Conservation (phyloP, 192 early-diverging fungal species). For the Rhizophagus clarus region DNA sequence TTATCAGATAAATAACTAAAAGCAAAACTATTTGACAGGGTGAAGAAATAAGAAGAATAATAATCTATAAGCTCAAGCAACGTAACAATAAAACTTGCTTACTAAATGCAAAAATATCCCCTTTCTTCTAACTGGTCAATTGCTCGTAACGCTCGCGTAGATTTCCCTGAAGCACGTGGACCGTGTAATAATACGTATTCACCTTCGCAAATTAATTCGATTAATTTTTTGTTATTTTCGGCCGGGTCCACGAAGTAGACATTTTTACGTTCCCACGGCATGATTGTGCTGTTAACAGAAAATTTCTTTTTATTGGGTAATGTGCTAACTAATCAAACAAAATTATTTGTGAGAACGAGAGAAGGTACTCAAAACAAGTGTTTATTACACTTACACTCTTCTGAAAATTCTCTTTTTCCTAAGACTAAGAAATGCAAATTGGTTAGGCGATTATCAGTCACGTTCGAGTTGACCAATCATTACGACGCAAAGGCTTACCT, state of each 20-base stretch:
- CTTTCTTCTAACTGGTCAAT: conserved; percentile 14
- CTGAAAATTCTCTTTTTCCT: not conserved
- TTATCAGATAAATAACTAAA: not conserved
- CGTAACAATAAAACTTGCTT: conserved; percentile 11
- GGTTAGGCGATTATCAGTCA: not conserved
- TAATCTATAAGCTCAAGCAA: not conserved
- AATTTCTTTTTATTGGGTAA: conserved; percentile 14
- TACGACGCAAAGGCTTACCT: too few species aligned
- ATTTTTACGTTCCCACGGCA: not conserved
- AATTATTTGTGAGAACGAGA: not conserved
- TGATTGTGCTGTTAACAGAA: conserved; percentile 1
- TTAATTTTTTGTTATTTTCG: conserved; percentile 23
- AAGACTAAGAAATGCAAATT: not conserved
- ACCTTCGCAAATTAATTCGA: conserved; percentile 1
- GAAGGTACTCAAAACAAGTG: not conserved
- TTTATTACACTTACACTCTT: not conserved
- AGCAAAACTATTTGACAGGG: conserved; percentile 4
- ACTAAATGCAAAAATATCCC: conserved; percentile 29
- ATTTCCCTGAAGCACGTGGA: conserved; percentile 20
- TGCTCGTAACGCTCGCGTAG: conserved; percentile 21
- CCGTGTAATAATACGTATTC: conserved; percentile 28
- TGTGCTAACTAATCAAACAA: conserved; percentile 14
- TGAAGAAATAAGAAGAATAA: conserved; percentile 20
- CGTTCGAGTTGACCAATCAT: too few species aligned
- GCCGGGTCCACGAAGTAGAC: conserved; percentile 38